phyloP scores from a whole-genome alignment of 176 grass and related monocot species.

The Pharus latifolius region DNA sequence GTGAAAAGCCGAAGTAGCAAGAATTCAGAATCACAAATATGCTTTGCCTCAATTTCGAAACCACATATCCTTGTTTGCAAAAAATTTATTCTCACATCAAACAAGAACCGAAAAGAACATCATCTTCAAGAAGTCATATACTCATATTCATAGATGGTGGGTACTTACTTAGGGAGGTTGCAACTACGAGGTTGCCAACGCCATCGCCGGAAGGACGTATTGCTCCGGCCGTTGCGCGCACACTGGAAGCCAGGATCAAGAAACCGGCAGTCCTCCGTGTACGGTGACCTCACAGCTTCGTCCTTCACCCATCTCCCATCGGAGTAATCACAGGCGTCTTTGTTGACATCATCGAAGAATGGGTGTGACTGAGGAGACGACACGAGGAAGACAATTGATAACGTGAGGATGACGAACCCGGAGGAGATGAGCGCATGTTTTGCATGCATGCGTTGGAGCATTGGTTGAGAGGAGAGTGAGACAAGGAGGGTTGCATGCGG shows the following conservation, averaged over 20 bases:
- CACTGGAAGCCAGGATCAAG: constrained; percentile 66
- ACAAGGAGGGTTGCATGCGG: background rate
- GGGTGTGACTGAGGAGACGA: background rate
- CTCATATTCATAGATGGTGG: background rate
- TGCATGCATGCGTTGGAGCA: constrained; percentile 9
- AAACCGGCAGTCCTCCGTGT: constrained; percentile 43
- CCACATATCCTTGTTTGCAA: too few relatives aligned
- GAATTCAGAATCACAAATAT: background rate
- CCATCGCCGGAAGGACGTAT: constrained; percentile 25
- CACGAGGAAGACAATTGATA: background rate
- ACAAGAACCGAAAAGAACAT: too few relatives aligned
- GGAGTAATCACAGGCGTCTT: constrained; percentile 24
- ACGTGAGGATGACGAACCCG: constrained; percentile 2
- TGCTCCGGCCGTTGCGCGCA: constrained; percentile 26
- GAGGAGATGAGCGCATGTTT: constrained; percentile 8
- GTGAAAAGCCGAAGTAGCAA: background rate
- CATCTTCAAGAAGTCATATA: too few relatives aligned
- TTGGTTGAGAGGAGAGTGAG: background rate
- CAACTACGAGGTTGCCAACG: constrained; percentile 44
- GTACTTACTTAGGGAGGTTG: constrained; percentile 36
- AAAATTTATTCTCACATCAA: too few relatives aligned
- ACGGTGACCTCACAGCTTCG: background rate
- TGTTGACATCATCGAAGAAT: background rate
- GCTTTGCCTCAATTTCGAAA: too few relatives aligned
- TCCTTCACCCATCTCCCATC: constrained; percentile 47